Conservation (phyloP, 1,139 yeast species). For the Candida mesenterica region DNA sequence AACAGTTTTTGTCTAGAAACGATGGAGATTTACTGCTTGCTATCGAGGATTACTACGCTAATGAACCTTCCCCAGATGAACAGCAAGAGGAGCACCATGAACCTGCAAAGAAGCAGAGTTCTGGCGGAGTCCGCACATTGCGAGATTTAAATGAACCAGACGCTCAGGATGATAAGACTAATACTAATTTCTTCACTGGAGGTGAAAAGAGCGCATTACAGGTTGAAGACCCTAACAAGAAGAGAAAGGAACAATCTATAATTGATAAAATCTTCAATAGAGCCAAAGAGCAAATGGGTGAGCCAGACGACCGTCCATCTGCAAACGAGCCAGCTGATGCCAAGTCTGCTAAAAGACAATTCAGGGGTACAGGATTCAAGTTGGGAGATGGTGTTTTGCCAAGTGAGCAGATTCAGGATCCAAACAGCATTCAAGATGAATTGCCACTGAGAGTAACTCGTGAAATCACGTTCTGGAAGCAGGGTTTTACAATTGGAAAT, state of each 20-base stretch:
- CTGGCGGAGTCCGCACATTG: conserved; percentile 42
- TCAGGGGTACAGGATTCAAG: conserved; percentile 76
- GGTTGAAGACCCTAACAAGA: conserved; percentile 83
- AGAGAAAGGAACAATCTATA: conserved; percentile 38
- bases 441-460: conserved; percentile 57
- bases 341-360: conserved; percentile 21
- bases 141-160: conserved; percentile 50
- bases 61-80: conserved; percentile 9
- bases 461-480: conserved; percentile 90
- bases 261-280: conserved; percentile 47
- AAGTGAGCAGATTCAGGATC: conserved; percentile 36
- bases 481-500: conserved; percentile 93
- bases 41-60: conserved; percentile 43
- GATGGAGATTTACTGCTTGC: conserved; percentile 38
- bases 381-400: conserved; percentile 64
- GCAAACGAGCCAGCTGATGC: conserved; percentile 19
- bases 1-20: conserved; percentile 42
- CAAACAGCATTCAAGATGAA: conserved; percentile 26
- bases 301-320: conserved; percentile 46
- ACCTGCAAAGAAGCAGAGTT: not conserved
- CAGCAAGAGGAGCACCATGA: conserved; percentile 6
- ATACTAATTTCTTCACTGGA: conserved; percentile 83
- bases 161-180: conserved; percentile 63
- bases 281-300: conserved; percentile 43
- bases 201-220: conserved; percentile 94